A percentile compares a stretch with the other conserved stretches of the same genome.
Conservation (phyloP, 805 yeast genomes). For the Diddensiella caesifluorescens region DNA sequence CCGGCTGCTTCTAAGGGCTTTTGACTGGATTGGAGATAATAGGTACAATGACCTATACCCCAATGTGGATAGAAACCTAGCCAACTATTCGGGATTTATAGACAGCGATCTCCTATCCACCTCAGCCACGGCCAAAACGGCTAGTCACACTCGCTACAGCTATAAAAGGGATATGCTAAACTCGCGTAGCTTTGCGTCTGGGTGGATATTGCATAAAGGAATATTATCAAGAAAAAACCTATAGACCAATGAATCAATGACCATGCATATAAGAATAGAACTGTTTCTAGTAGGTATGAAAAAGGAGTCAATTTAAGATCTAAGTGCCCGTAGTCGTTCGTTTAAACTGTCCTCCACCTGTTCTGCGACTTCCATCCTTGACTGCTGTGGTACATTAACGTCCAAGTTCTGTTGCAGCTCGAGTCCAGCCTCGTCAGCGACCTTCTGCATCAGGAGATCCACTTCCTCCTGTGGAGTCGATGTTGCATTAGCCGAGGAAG, state of each 20-base stretch:
- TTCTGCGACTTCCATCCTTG: conserved; percentile 43
- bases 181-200: neutral
- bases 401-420: conserved; percentile 81
- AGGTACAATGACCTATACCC: conserved; percentile 4
- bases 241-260: neutral
- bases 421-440: conserved; percentile 96
- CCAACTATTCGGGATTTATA: conserved; percentile 8
- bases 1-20: conserved; percentile 6
- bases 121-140: neutral
- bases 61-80: neutral
- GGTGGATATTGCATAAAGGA: neutral
- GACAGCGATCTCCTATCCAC: conserved; percentile 11
- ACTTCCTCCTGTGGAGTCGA: conserved; percentile 95
- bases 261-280: neutral
- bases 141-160: neutral
- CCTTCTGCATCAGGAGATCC: conserved; percentile 80
- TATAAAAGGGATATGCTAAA: neutral
- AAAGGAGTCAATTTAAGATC: conserved; percentile 39
- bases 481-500: conserved; percentile 80
- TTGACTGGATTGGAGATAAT: conserved; percentile 9
- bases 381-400: conserved; percentile 45
- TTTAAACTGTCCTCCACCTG: conserved; percentile 85
- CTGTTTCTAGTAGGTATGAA: too few relatives aligned
- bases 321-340: conserved; percentile 80
- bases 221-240: neutral